phyloP scores from a whole-genome alignment of 1,284 basidiomycete genomes.

The Lentinula novae-zelandiae region DNA sequence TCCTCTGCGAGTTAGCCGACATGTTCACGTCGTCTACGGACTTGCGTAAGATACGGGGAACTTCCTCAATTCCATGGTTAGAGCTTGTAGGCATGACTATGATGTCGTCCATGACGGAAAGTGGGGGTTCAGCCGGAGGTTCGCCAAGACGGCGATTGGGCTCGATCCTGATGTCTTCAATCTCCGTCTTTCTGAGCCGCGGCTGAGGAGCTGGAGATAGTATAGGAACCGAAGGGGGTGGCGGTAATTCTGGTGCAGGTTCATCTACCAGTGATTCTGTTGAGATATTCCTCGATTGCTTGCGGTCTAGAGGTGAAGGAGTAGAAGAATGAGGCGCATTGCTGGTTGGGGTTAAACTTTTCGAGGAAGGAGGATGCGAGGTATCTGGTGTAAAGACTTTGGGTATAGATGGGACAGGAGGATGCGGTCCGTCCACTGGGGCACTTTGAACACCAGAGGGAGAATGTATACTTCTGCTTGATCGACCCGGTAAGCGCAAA shows the following conservation, averaged over 20 bases:
- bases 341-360: conserved; percentile 1
- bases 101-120: conserved; percentile 20
- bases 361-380: conserved; percentile 22
- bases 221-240: not conserved
- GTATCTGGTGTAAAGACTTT: conserved; percentile 10
- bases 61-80: not conserved
- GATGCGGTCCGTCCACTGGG: conserved; percentile 21
- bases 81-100: conserved; percentile 16
- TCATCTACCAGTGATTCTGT: conserved; percentile 8
- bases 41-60: conserved; percentile 1
- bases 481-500: conserved; percentile 42
- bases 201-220: not conserved
- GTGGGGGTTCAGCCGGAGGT: not conserved
- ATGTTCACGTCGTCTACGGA: conserved; percentile 6
- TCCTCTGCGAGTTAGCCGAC: conserved; percentile 1
- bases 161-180: conserved; percentile 11
- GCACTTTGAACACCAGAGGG: not conserved
- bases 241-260: not conserved
- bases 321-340: not conserved
- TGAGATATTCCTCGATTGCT: conserved; percentile 4
- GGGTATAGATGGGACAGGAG: conserved; percentile 36
- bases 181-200: not conserved
- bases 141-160: conserved; percentile 9
- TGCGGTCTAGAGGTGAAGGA: conserved; percentile 1
- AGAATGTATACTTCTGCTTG: not conserved